Evolutionary conservation across 2,329 filamentous ascomycete genomes (phyloP), one percentile per base, ranked within the genome.

Genomic region (Neospermospora avenae): DNA sequence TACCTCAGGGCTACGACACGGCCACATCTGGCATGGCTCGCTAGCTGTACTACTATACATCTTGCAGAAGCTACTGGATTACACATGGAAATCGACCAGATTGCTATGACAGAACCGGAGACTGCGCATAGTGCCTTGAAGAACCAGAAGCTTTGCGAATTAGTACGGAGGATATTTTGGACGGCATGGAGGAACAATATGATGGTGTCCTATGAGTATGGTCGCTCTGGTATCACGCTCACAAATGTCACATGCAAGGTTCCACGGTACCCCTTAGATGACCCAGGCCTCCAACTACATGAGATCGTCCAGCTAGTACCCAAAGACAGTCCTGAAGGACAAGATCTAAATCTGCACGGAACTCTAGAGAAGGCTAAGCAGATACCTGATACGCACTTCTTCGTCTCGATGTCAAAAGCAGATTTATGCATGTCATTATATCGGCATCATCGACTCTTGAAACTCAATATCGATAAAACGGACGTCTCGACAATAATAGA

Each of bases 391-490:
- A 62, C 58, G 1, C 71, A 72, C 28, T 66, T 72, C 34, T 77
- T 77, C 60, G 70, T 74, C 18, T 56, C 65, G 3, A 60, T 74
- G 13, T 54, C 70, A 10, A 67, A 66, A 51, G 68, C 69, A 34
- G 73, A 74, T 57, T 57, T 74, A 4, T 65, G 62, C 7, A 67
- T 74, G 56, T 68, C 66, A 22, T 71, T 78, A 10, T 78, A 77
- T 60, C 72, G 77, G 5, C 70, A 76, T 11, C 68, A 77, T 4
- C 75, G 76, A 63, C 68, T 77, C 1, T 71, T 76, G 60, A 74
- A 73, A 37, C 62, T 73, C 49, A 72, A 71, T 13, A 64, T 74
- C 34, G 73, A 72, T 16, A 76, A 74, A 63, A 71, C 72, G 24
- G 71, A 72, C 20, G 69, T 74, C n/a, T 71, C 74, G 14, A 67